Conservation (phyloP, 23 red algal species). For the Chondrus crispus region DNA sequence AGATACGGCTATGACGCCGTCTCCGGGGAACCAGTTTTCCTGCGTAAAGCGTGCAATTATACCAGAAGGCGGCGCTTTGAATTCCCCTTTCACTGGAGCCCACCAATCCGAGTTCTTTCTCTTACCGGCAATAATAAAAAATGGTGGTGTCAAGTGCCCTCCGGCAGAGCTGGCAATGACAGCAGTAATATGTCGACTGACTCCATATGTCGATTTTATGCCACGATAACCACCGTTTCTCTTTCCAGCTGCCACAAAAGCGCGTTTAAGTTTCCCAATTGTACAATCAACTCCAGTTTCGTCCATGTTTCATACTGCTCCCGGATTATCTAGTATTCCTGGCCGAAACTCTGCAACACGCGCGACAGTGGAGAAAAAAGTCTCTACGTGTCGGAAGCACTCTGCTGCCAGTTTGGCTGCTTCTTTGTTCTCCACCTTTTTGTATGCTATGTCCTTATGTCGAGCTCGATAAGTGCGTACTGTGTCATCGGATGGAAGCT, state of each 20-base stretch:
- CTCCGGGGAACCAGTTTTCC: neutral
- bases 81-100: neutral
- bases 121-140: neutral
- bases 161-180: neutral
- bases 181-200: neutral
- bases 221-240: neutral
- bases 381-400: neutral
- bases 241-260: neutral
- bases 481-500: neutral
- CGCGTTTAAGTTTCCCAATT: neutral
- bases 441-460: neutral
- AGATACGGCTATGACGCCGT: neutral
- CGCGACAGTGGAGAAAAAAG: neutral
- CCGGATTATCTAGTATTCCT: neutral
- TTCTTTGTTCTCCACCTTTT: neutral
- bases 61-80: neutral
- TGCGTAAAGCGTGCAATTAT: neutral
- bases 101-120: neutral
- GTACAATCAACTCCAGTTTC: neutral
- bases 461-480: neutral
- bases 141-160: neutral
- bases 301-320: neutral
- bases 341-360: neutral
- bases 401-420: neutral
- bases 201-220: neutral